Evolutionary conservation across 148 eudicot species (phyloP), one percentile per base, ranked within the genome.

Genomic region (Camellia lanceoleosa): DNA sequence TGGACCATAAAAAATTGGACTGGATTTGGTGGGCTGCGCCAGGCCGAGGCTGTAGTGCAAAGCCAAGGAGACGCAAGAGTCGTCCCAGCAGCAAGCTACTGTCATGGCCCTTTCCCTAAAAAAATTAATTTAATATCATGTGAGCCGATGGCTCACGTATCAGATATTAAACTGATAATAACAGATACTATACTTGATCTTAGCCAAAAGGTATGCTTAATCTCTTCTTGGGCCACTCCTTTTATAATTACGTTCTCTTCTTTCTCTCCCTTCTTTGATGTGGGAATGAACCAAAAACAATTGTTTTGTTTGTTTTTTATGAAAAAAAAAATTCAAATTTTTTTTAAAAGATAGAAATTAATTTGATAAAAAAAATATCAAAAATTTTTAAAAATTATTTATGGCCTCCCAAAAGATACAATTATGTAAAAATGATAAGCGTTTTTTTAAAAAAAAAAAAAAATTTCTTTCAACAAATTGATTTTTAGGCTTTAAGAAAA

Each of bases 101-200:
- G 63, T 73, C 2, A 1, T 46, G 20, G 10, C 12, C 30, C 20
- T 56, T 51, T 38, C 66, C 77, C 65, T 56, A 0, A 8, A 74
- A 74, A 58, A 74, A 58, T 74, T 38, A 58, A 74, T 56, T 74
- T 74, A 58, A 58, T 58, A 59, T 74, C 77, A 7, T 74, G 66
- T 74, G 77, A 5, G 38, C 66, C 66, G 8, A 56, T 74, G 38
- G 9, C 77, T 2, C 77, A 74, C 66, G 1, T 74, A 74, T 74
- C 77, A 74, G 15, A 74, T 74, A 59, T 74, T 74, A 74, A 74
- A 74, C 77, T 74, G 66, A 56, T 59, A 74, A 16, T 52, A 74
- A 74, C 66, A 59, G 76, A 73, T 73, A 90, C 87, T 90, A 90
- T 90, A 88, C 92, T 91, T 89, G 90, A 92, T 91, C 90, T 89